These are phyloP conservation scores for Microthlaspi erraticum DNA, from an alignment of 345 rosid genomes.

Conservation along the genomic window DNA sequence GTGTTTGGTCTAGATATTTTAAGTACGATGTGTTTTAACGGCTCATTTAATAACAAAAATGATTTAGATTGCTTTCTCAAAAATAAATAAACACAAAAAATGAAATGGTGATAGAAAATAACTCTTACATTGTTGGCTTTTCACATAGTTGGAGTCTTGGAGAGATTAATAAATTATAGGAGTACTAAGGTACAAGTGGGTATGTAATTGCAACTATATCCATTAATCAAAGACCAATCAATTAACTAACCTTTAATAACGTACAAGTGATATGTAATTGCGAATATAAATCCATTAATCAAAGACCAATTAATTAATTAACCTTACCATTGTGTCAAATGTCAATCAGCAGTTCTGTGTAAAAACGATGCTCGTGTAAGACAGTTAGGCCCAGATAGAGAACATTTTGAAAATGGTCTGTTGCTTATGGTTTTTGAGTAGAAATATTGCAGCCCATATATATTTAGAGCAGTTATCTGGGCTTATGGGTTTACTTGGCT, in stretches of 20 bases:
- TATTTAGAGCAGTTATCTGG: neutral
- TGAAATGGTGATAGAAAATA: neutral
- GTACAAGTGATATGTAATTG: conserved; percentile 21
- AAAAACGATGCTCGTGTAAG: neutral
- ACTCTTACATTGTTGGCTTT: neutral
- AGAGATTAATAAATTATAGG: neutral
- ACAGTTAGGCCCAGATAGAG: too few relatives aligned
- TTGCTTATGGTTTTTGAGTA: neutral
- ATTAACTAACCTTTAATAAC: neutral
- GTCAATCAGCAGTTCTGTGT: neutral
- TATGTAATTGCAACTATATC: conserved; percentile 7
- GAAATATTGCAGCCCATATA: conserved; percentile 11
- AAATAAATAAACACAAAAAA: neutral
- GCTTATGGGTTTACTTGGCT: neutral
- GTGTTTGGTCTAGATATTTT: conserved; percentile 9
- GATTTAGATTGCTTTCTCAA: too few relatives aligned
- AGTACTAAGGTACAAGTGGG: conserved; percentile 17
- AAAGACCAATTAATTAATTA: conserved; percentile 19
- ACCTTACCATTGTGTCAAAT: neutral
- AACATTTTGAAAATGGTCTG: too few relatives aligned
- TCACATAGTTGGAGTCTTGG: neutral
- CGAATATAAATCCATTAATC: conserved; percentile 22
- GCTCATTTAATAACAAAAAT: conserved; percentile 1
- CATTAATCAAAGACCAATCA: conserved; percentile 30
- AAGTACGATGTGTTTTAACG: conserved; percentile 1